Evolutionary conservation across 2,329 filamentous ascomycete genomes (phyloP).

Genomic region (Stagonosporopsis chrysanthemi): DNA sequence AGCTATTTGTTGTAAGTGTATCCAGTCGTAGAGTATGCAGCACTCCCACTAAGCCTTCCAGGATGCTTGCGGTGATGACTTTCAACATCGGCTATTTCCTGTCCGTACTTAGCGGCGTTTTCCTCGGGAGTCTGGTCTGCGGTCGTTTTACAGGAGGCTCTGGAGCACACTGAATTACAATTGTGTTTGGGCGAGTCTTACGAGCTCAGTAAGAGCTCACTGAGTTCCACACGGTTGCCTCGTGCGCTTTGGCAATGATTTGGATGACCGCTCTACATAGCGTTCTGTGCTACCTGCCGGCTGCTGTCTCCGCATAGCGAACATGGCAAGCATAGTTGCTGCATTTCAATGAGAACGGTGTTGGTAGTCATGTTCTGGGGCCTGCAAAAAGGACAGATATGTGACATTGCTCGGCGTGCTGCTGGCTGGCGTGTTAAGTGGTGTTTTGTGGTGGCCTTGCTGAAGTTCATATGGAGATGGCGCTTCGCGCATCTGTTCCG

Average conservation of each 20-base stretch:
- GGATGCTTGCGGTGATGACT: constrained; percentile 91
- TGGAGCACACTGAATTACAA: constrained; percentile 2
- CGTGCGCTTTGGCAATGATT: neutral
- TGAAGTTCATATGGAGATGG: too few species aligned
- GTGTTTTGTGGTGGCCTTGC: neutral
- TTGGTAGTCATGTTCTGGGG: neutral
- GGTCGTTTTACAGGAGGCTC: constrained; percentile 64
- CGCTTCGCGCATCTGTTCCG: too few species aligned
- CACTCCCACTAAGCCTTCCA: constrained; percentile 47
- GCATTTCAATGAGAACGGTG: neutral
- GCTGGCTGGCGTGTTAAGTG: neutral
- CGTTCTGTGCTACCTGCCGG: neutral
- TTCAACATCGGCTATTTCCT: constrained; percentile 85
- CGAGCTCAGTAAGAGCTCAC: neutral
- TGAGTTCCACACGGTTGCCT: neutral
- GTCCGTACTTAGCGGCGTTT: constrained; percentile 75
- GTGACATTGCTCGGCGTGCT: neutral
- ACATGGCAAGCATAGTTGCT: neutral
- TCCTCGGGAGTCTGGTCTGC: constrained; percentile 79
- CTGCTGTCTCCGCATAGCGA: neutral
- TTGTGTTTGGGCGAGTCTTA: neutral
- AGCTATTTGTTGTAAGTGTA: constrained; percentile 82
- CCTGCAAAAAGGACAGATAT: neutral
- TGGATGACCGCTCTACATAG: neutral
- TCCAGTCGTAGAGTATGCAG: neutral